A percentile compares a stretch with the other conserved stretches of the same genome.
phyloP scores from a whole-genome alignment of 2,329 filamentous ascomycete species.

The Pseudopithomyces chartarum region DNA sequence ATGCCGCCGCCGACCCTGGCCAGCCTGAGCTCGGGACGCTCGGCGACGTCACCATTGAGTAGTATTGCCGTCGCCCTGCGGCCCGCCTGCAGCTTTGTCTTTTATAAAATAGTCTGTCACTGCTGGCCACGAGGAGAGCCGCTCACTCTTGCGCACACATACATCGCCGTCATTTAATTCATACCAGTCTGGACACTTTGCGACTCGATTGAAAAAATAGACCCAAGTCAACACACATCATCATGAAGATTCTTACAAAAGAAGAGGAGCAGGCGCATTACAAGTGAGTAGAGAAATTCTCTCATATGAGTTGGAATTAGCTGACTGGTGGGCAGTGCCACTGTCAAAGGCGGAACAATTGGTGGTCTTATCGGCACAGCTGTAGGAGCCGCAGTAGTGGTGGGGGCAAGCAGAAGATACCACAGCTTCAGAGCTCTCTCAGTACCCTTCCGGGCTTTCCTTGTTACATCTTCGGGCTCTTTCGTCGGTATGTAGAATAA shows the following conservation, averaged over 20 bases:
- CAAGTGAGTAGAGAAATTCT: slow-evolving; percentile 52
- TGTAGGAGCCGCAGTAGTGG: slow-evolving; percentile 69
- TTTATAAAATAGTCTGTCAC: slow-evolving; percentile 31
- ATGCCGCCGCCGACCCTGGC: slow-evolving; percentile 29
- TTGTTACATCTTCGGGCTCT: slow-evolving; percentile 80
- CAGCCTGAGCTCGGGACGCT: slow-evolving; percentile 25
- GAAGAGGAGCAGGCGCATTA: slow-evolving; percentile 92
- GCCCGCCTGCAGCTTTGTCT: slow-evolving; percentile 23
- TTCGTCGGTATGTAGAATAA: slow-evolving; percentile 65
- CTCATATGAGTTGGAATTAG: not conserved
- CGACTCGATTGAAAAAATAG: not conserved
- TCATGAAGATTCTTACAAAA: slow-evolving; percentile 94
- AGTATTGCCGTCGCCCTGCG: slow-evolving; percentile 20
- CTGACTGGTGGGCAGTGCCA: slow-evolving; percentile 55
- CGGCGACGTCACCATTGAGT: slow-evolving; percentile 45
- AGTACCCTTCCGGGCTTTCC: slow-evolving; percentile 87
- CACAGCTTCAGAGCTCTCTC: slow-evolving; percentile 80
- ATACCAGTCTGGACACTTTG: not conserved
- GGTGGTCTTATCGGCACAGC: slow-evolving; percentile 73
- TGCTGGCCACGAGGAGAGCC: slow-evolving; percentile 7
- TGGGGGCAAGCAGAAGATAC: slow-evolving; percentile 72
- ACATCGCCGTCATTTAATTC: not conserved
- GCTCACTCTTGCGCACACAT: not conserved
- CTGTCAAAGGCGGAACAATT: slow-evolving; percentile 77
- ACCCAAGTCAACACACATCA: slow-evolving; percentile 6